phyloP scores from a whole-genome alignment of 1,284 basidiomycete species.

The Austroboletus novae-zelandiae region DNA sequence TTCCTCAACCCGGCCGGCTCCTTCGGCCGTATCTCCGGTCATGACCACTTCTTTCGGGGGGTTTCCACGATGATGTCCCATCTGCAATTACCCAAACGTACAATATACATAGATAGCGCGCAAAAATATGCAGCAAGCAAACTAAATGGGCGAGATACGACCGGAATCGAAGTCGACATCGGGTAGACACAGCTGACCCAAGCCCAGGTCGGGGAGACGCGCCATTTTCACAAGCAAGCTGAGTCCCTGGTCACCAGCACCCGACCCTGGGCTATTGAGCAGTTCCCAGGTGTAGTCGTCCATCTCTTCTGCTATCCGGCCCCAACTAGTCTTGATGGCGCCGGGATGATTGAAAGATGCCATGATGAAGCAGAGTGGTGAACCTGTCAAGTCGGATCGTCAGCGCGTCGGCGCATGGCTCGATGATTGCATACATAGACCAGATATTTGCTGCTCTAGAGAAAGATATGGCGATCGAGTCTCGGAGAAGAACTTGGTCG shows the following conservation, averaged over 20 bases:
- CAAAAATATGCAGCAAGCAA: too few species aligned
- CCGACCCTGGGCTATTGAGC: constrained; percentile 46
- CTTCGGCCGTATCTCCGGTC: constrained; percentile 15
- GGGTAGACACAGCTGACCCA: constrained; percentile 66
- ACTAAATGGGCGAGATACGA: not conserved
- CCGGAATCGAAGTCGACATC: constrained; percentile 27
- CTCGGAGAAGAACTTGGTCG: constrained; percentile 23
- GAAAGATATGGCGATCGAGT: constrained; percentile 43
- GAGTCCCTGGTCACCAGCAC: constrained; percentile 47
- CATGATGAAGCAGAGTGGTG: constrained; percentile 70
- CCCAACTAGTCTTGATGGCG: constrained; percentile 68
- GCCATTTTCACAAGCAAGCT: constrained; percentile 76
- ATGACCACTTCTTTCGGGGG: constrained; percentile 17
- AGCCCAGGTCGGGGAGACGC: constrained; percentile 65
- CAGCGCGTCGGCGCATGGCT: not conserved
- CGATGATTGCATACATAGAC: constrained; percentile 54
- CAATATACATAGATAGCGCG: constrained; percentile 6
- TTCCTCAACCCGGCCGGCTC: constrained; percentile 21
- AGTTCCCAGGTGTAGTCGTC: constrained; percentile 62
- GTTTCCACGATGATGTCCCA: constrained; percentile 4
- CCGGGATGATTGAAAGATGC: constrained; percentile 63
- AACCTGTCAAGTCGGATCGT: constrained; percentile 45
- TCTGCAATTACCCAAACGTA: constrained; percentile 9
- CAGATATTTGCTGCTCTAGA: constrained; percentile 69
- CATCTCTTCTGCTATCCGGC: constrained; percentile 63